Evolutionary conservation across 495 filamentous ascomycete genomes (phyloP).

Genomic region (Tuber melanosporum): DNA sequence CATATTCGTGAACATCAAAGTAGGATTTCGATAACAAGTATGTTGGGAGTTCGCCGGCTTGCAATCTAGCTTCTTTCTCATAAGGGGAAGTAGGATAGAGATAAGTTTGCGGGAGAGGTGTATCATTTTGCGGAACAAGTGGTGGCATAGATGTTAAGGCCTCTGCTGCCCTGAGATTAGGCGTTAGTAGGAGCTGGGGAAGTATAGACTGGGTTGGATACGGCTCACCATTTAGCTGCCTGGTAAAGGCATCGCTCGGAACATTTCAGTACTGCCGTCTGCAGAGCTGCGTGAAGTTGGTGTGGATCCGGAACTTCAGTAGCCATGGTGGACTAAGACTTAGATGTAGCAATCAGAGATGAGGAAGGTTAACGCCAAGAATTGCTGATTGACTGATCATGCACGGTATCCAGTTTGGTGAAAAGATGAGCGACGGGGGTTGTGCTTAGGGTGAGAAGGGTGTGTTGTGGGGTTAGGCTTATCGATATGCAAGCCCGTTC

Average conservation of each 20-base stretch:
- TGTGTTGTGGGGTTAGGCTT: background rate
- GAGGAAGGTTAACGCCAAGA: background rate
- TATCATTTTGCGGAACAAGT: constrained; percentile 36
- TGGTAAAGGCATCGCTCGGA: constrained; percentile 94
- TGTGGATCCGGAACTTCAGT: constrained; percentile 35
- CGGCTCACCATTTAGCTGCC: constrained; percentile 82
- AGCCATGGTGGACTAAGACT: constrained; percentile 22
- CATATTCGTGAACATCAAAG: constrained; percentile 93
- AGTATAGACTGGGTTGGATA: background rate
- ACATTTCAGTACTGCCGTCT: constrained; percentile 79
- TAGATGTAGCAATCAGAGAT: background rate
- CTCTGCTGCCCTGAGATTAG: constrained; percentile 73
- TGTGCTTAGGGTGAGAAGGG: background rate
- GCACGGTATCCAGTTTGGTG: background rate
- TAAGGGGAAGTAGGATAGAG: constrained; percentile 47
- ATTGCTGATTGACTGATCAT: background rate
- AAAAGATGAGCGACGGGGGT: background rate
- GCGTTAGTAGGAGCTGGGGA: constrained; percentile 2
- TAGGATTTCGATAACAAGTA: constrained; percentile 90
- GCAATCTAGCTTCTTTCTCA: constrained; percentile 64
- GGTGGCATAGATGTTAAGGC: constrained; percentile 71
- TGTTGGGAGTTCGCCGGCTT: constrained; percentile 69
- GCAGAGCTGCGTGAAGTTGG: constrained; percentile 51
- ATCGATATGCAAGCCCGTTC: constrained; percentile 1
- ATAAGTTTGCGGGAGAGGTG: constrained; percentile 36